Percentiles rank a stretch among this genome's conserved stretches.
Evolutionary conservation across 768 basidiomycete species (phyloP).

Genomic region (Tricholoma flavovirens): DNA sequence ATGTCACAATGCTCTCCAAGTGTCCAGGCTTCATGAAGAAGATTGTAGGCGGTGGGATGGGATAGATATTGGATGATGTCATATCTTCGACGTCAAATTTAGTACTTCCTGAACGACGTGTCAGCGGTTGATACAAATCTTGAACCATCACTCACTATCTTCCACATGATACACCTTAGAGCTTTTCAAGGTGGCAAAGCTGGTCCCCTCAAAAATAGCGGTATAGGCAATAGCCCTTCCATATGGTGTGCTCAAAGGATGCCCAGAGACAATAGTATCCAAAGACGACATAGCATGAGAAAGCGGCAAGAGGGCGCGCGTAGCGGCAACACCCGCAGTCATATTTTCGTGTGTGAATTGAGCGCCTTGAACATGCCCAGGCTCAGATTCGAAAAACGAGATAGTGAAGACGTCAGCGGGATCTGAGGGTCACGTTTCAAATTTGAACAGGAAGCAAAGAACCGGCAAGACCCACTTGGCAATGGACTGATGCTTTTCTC

Average conservation of each 20-base stretch:
- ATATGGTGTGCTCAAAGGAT: constrained; percentile 68
- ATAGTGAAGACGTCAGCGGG: constrained; percentile 63
- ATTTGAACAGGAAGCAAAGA: neutral
- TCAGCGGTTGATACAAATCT: neutral
- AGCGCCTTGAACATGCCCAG: constrained; percentile 51
- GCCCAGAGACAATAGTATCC: constrained; percentile 75
- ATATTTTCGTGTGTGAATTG: constrained; percentile 80
- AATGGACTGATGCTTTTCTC: constrained; percentile 39
- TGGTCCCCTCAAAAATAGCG: constrained; percentile 68
- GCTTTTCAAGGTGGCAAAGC: constrained; percentile 62
- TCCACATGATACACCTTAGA: constrained; percentile 44
- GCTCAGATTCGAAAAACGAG: constrained; percentile 51
- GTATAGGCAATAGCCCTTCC: constrained; percentile 79
- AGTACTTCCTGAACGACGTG: constrained; percentile 12
- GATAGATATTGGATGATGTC: constrained; percentile 39
- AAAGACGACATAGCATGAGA: constrained; percentile 60
- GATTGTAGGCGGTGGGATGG: constrained; percentile 72
- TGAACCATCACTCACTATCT: constrained; percentile 29
- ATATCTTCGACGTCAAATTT: constrained; percentile 41
- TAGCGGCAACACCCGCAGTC: constrained; percentile 83
- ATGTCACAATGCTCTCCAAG: constrained; percentile 44
- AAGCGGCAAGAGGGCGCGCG: constrained; percentile 69
- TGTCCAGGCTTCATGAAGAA: constrained; percentile 69
- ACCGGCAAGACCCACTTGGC: constrained; percentile 43
- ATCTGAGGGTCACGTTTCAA: constrained; percentile 29